A percentile compares a stretch with the other conserved stretches of the same genome.
These are phyloP conservation scores for Trichomonascus vanleenenianus DNA, from an alignment of 805 yeast genomes.

Conservation along the genomic window DNA sequence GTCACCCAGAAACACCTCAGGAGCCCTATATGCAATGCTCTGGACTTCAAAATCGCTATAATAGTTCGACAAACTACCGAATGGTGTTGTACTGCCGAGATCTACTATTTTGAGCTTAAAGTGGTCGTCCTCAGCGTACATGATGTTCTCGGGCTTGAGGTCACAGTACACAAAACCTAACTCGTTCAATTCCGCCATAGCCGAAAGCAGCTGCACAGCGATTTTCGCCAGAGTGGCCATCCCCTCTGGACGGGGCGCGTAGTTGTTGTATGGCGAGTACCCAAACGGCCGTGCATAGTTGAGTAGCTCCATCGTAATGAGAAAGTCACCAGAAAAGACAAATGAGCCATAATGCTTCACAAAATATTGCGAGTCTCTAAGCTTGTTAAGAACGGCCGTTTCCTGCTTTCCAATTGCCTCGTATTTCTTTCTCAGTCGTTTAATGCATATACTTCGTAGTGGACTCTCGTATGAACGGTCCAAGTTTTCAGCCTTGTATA, in stretches of 20 bases:
- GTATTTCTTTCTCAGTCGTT: constrained; percentile 2
- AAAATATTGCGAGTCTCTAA: constrained; percentile 4
- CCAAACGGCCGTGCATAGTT: constrained; percentile 3
- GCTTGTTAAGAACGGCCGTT: constrained; percentile 1
- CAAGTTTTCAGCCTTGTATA: constrained; percentile 9
- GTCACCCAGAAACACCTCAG: constrained; percentile 22
- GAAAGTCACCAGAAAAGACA: constrained; percentile 3
- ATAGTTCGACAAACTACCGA: constrained; percentile 10
- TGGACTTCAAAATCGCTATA: constrained; percentile 20
- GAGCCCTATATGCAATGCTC: constrained; percentile 20
- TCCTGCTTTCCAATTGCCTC: constrained; percentile 9
- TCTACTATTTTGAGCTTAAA: constrained; percentile 18
- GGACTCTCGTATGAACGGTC: neutral
- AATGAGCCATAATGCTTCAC: constrained; percentile 5
- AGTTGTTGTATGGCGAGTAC: neutral
- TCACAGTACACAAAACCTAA: constrained; percentile 20
- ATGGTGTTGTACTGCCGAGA: constrained; percentile 17
- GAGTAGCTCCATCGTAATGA: constrained; percentile 7
- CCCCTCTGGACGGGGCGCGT: neutral
- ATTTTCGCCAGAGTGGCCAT: constrained; percentile 15
- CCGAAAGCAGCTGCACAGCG: constrained; percentile 17
- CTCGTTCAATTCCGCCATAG: constrained; percentile 15
- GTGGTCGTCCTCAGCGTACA: constrained; percentile 4
- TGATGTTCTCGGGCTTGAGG: constrained; percentile 20
- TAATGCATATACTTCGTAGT: constrained; percentile 6